Conservation (phyloP, 768 basidiomycete genomes). For the Boletus eberwhitei region DNA sequence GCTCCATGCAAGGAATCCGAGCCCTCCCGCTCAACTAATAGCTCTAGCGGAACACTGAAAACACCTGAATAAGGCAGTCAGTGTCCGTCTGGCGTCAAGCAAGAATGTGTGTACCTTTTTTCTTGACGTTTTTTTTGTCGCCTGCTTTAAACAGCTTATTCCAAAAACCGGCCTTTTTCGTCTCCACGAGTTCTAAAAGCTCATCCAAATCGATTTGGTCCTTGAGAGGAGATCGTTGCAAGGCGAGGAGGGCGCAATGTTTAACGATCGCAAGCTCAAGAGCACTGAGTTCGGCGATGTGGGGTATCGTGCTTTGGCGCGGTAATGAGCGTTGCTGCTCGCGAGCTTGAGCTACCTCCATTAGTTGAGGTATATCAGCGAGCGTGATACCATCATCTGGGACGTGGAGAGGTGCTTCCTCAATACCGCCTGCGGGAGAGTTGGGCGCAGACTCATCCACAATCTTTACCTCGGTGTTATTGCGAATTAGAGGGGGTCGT, state of each 20-base stretch:
- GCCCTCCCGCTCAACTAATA: constrained; percentile 90
- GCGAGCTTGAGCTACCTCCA: constrained; percentile 88
- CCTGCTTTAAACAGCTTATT: constrained; percentile 89
- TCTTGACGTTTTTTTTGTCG: constrained; percentile 89
- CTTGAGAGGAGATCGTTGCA: constrained; percentile 73
- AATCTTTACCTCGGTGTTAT: constrained; percentile 85
- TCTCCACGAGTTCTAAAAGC: constrained; percentile 86
- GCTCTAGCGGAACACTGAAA: constrained; percentile 89
- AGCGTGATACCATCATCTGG: constrained; percentile 86
- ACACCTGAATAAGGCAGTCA: constrained; percentile 55
- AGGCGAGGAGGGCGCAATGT: constrained; percentile 79
- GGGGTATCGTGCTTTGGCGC: constrained; percentile 71
- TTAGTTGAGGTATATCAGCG: constrained; percentile 89
- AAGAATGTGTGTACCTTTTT: constrained; percentile 60
- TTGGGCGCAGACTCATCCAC: constrained; percentile 77
- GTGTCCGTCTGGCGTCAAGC: constrained; percentile 1
- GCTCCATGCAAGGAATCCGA: constrained; percentile 94
- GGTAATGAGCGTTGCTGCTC: constrained; percentile 85
- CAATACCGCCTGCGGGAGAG: constrained; percentile 56
- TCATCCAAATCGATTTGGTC: constrained; percentile 91
- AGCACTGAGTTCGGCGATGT: constrained; percentile 78
- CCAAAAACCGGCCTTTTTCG: constrained; percentile 94
- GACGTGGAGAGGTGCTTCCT: constrained; percentile 36
- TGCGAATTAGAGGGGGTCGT: constrained; percentile 69
- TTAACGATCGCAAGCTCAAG: constrained; percentile 90